These are phyloP conservation scores for Pseudocercospora vitis DNA, from an alignment of 2,329 filamentous ascomycete genomes.

Conservation along the genomic window DNA sequence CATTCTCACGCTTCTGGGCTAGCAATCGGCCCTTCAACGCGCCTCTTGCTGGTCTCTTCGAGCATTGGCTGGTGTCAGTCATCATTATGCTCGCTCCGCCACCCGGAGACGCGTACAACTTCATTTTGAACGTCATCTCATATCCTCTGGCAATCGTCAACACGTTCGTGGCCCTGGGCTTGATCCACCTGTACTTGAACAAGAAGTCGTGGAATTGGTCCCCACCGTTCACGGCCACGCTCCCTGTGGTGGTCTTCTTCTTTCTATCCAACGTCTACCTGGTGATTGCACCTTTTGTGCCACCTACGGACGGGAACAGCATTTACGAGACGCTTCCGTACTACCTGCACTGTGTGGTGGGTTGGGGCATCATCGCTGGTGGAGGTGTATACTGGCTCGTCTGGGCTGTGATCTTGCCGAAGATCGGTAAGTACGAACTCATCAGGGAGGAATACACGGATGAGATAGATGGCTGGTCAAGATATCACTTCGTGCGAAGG, in stretches of 20 bases:
- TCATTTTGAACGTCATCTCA: conserved; percentile 56
- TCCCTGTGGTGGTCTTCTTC: conserved; percentile 55
- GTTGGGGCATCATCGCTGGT: conserved; percentile 50
- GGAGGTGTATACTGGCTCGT: conserved; percentile 55
- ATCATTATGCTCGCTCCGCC: conserved; percentile 68
- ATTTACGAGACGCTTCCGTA: conserved; percentile 56
- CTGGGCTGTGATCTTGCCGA: conserved; percentile 53
- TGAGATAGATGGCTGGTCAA: conserved; percentile 44
- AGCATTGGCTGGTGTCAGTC: conserved; percentile 51
- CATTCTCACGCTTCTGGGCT: conserved; percentile 53
- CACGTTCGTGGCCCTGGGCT: conserved; percentile 51
- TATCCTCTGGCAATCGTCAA: conserved; percentile 63
- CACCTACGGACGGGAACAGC: conserved; percentile 49
- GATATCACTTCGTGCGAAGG: conserved; percentile 39
- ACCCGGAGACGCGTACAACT: conserved; percentile 67
- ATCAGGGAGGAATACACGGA: conserved; percentile 35
- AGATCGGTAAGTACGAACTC: conserved; percentile 42
- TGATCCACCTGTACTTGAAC: conserved; percentile 50
- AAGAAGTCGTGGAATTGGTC: conserved; percentile 48
- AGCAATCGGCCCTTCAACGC: conserved; percentile 54
- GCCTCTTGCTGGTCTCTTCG: conserved; percentile 33
- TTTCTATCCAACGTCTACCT: conserved; percentile 55
- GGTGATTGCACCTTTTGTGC: conserved; percentile 54
- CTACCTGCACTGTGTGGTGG: conserved; percentile 56
- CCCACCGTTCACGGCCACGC: conserved; percentile 51